phyloP scores from a whole-genome alignment of 2,329 filamentous ascomycete genomes.

The Clonostachys chloroleuca region DNA sequence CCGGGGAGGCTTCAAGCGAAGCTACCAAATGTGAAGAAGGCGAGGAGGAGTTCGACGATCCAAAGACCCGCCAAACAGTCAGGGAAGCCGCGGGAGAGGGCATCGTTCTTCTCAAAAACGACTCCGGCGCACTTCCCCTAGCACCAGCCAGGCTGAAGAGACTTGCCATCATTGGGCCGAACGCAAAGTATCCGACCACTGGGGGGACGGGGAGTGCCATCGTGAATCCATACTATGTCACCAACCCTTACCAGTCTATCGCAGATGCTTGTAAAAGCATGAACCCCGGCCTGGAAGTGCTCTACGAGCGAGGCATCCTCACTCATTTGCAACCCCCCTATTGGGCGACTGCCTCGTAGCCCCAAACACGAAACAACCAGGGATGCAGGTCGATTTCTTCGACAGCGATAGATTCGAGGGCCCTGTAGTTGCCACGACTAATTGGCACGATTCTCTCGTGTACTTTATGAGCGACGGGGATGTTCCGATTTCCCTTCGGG shows the following conservation, averaged over 20 bases:
- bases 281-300: conserved; percentile 4
- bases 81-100: conserved; percentile 58
- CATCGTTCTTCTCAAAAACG: conserved; percentile 61
- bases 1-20: too few relatives aligned
- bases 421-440: conserved; percentile 2
- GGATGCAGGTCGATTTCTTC: not conserved
- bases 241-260: conserved; percentile 42
- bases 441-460: conserved; percentile 9
- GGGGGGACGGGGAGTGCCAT: conserved; percentile 65
- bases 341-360: conserved; percentile 2
- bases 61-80: conserved; percentile 56
- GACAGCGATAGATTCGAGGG: conserved; percentile 3
- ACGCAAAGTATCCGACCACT: conserved; percentile 63
- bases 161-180: conserved; percentile 63
- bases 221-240: conserved; percentile 65
- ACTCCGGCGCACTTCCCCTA: conserved; percentile 54
- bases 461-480: conserved; percentile 22
- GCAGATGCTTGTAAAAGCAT: not conserved
- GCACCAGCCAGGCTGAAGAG: conserved; percentile 42
- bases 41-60: conserved; percentile 51
- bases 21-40: too few relatives aligned
- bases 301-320: conserved; percentile 5
- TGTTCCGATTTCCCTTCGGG: conserved; percentile 44
- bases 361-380: not conserved
- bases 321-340: conserved; percentile 8